Base-by-base conservation (phyloP, 495 filamentous ascomycete genomes). In the Penicillium turbatum region DNA sequence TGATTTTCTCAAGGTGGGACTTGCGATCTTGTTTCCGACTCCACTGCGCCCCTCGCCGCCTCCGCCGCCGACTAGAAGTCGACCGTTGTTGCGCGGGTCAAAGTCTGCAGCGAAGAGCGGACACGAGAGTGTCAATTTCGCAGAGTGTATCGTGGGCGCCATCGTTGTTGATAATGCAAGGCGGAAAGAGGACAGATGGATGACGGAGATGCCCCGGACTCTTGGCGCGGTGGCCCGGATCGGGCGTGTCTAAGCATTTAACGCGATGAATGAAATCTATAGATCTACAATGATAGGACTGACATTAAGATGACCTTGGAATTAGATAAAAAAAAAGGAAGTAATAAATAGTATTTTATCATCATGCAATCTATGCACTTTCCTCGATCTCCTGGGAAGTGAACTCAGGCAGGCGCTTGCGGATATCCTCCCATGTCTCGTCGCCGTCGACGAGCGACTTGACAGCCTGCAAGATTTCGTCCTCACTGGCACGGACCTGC, bases 101-200 rank as follows among this genome's bases (percentile, higher is more conserved):
- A 97, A 97, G 64, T 90, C 92, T 57, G 87, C 87, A 16, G 88
- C 81, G 69, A 89, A 96, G 36, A 96, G 78, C n/a, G 93, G 92
- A 65, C 92, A 97, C 19, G 83, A 82, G 50, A 95, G 79, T 15
- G 82, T 89, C 52, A 82, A 70, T 66, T 86, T 90, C 47, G 86
- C 80, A 27, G 74, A 82, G 48, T 79, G 66, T 39, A 85, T 70
- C 43, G 72, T 67, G 21, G 81, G 79, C 53, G 83, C 72, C 74
- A 77, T 77, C 9, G 35, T 66, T 53, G 40, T 45, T 42, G 36
- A 48, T n/a, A 49, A 49, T 31, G 32, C 16, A 53, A 35, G 41
- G 38, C 50, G 30, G 38, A 57, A 51, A 65, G 56, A 66, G 57
- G 60, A 58, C 61, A 60, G 51, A 24, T 68, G 44, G 57, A 51